These are phyloP conservation scores for Vaccinium macrocarpon DNA, from an alignment of 148 eudicot genomes.

Conservation along the genomic window DNA sequence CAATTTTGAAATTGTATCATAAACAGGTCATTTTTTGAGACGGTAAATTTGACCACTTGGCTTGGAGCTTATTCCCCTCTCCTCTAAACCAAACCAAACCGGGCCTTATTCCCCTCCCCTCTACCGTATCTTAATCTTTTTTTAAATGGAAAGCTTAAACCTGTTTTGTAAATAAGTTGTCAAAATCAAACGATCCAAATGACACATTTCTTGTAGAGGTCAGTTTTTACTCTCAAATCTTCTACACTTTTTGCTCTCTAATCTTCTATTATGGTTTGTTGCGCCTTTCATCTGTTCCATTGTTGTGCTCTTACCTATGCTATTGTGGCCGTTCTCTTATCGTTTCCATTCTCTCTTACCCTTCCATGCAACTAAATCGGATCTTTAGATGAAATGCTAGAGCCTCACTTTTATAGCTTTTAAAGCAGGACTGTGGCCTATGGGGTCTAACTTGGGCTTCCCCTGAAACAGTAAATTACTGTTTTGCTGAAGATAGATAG, in stretches of 20 bases:
- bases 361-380: not conserved
- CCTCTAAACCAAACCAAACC: not conserved
- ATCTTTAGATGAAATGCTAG: not conserved
- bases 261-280: not conserved
- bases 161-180: slow-evolving; percentile 1
- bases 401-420: not conserved
- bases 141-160: not conserved
- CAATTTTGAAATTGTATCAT: not conserved
- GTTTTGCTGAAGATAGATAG: not conserved
- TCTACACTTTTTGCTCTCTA: not conserved
- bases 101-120: not conserved
- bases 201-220: not conserved
- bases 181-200: not conserved
- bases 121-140: not conserved
- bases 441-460: not conserved
- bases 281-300: not conserved
- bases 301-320: not conserved
- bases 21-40: not conserved
- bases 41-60: not conserved
- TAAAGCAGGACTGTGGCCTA: not conserved
- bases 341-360: not conserved
- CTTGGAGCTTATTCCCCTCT: not conserved
- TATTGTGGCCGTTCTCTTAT: not conserved
- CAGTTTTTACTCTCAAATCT: not conserved
- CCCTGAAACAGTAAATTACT: not conserved